A percentile compares a stretch with the other conserved stretches of the same genome.
Evolutionary conservation across 306 rosid genomes (phyloP).

Genomic region (Dalbergia cochinchinensis): DNA sequence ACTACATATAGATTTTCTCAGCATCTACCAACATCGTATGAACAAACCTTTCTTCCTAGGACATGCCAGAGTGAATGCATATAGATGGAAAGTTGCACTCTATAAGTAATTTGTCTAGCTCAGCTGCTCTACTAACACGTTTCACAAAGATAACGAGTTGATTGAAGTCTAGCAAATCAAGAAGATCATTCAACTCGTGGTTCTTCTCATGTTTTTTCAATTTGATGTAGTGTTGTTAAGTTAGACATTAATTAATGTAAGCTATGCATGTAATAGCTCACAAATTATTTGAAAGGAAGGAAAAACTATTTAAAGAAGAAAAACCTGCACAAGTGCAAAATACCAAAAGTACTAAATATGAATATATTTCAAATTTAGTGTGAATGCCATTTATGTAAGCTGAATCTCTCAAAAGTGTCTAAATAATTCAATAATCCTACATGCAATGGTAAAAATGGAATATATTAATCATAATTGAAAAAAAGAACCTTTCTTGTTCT

Average conservation of each 20-base stretch:
- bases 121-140: slow-evolving; percentile 97
- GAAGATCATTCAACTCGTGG: slow-evolving; percentile 96
- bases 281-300: not conserved
- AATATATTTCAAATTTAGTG: too few relatives aligned
- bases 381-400: too few relatives aligned
- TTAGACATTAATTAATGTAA: slow-evolving; percentile 41
- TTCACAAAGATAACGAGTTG: slow-evolving; percentile 98
- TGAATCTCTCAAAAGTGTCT: too few relatives aligned
- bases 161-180: slow-evolving; percentile 95
- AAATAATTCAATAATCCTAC: too few relatives aligned
- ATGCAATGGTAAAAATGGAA: too few relatives aligned
- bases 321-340: slow-evolving; percentile 99
- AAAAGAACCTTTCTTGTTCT: too few relatives aligned
- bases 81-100: slow-evolving; percentile 99
- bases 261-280: slow-evolving; percentile 26
- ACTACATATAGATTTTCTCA: too few relatives aligned
- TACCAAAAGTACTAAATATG: too few relatives aligned
- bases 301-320: too few relatives aligned
- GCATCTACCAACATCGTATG: too few relatives aligned
- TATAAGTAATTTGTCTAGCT: slow-evolving; percentile 90
- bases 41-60: slow-evolving; percentile 94
- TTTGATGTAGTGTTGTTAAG: slow-evolving; percentile 98
- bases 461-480: too few relatives aligned
- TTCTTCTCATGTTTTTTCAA: slow-evolving; percentile 92
- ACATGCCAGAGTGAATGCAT: slow-evolving; percentile 99